These are phyloP conservation scores for Microdochium trichocladiopsis DNA, from an alignment of 2,329 filamentous ascomycete species.

Conservation along the genomic window DNA sequence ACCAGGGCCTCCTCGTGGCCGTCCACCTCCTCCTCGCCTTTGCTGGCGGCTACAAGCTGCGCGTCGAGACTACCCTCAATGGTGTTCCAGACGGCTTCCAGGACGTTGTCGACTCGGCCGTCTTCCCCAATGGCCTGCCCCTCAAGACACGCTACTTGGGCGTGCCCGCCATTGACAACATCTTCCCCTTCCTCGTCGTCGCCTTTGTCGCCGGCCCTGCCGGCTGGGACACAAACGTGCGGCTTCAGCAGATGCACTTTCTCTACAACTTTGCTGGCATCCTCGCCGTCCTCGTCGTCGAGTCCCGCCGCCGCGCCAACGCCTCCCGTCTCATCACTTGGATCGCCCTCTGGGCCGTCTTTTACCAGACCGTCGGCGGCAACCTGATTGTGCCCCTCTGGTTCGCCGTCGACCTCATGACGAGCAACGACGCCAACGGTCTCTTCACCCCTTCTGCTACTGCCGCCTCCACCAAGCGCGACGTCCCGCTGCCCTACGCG, in stretches of 20 bases:
- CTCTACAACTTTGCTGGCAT: slow-evolving; percentile 16
- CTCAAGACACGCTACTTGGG: not conserved
- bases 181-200: slow-evolving; percentile 4
- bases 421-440: slow-evolving; percentile 7
- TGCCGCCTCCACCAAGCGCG: slow-evolving; percentile 9
- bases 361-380: slow-evolving; percentile 17
- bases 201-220: not conserved
- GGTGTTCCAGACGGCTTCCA: slow-evolving; percentile 12
- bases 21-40: slow-evolving; percentile 8
- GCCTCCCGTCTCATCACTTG: slow-evolving; percentile 13
- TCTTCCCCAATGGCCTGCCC: slow-evolving; percentile 2
- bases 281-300: slow-evolving; percentile 15
- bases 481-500: slow-evolving; percentile 11
- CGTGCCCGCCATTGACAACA: slow-evolving; percentile 4
- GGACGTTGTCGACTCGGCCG: slow-evolving; percentile 7
- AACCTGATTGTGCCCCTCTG: slow-evolving; percentile 15
- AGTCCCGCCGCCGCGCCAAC: slow-evolving; percentile 14
- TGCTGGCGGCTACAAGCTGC: slow-evolving; percentile 12
- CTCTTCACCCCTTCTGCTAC: too few species aligned
- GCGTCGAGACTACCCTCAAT: slow-evolving; percentile 11
- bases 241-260: slow-evolving; percentile 18
- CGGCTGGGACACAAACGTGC: slow-evolving; percentile 13
- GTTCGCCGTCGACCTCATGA: slow-evolving; percentile 7
- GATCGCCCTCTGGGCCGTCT: slow-evolving; percentile 12
- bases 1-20: slow-evolving; percentile 8